Evolutionary conservation across 371 early-diverging fungal species (phyloP), one percentile per base, ranked within the genome.

Genomic region (Dichotomocladium elegans): DNA sequence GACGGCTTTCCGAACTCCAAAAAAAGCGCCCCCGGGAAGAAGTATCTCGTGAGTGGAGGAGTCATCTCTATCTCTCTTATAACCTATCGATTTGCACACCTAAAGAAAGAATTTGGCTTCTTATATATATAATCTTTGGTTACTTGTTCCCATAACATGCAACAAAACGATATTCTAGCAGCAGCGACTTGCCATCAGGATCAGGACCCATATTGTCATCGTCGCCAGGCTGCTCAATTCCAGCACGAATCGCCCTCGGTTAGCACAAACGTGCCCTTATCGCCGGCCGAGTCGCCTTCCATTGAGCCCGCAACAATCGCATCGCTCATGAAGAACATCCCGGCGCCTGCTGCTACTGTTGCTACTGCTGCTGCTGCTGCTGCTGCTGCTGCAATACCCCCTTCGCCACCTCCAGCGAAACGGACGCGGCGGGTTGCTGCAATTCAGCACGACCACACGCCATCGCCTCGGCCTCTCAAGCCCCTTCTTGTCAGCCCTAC

Each of bases 221-320:
- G 7, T 22, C n/a, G 21, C 21, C 43, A 11, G n/a, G n/a, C n/a
- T n/a, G n/a, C n/a, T n/a, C n/a, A n/a, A n/a, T n/a, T n/a, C n/a
- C n/a, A n/a, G n/a, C n/a, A n/a, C n/a, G n/a, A n/a, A 37, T 37
- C 37, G 21, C 21, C 37, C 5, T 37, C 37, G 5, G 37, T 21
- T 12, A 12, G 17, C 41, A 41, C 6, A 19, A 46, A 46, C 10
- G 29, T 46, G 11, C 46, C 57, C 3, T 24, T 51, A 19, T 37
- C 51, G n/a, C 51, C 57, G n/a, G 45, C 51, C 12, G 45, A 28
- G 5, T 57, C 57, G 9, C 57, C 53, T n/a, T 44, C 31, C 12
- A 42, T 82, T 37, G 80, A 76, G 27, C 87, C 83, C 22, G 81
- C 79, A 6, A 89, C 85, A 0, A 85, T 85, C 12, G 75, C 81